Conservation (phyloP, 495 filamentous ascomycete species). For the Jackrogersella multiformis region DNA sequence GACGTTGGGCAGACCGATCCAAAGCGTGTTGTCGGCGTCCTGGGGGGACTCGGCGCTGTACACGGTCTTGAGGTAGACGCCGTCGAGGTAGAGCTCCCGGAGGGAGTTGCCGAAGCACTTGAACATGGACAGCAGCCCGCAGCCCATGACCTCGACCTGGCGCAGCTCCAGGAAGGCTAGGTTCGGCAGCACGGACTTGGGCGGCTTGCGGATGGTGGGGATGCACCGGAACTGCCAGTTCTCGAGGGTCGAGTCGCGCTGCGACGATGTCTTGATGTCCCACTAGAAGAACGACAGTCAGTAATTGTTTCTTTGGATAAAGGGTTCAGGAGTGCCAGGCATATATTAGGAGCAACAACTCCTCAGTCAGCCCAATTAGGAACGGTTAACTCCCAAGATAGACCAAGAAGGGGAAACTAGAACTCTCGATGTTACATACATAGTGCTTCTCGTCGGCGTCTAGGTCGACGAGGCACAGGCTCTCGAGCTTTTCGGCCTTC, state of each 20-base stretch:
- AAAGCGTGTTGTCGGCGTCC: conserved; percentile 32
- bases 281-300: too few relatives aligned
- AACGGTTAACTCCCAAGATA: too few relatives aligned
- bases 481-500: conserved; percentile 35
- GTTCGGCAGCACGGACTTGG: conserved; percentile 26
- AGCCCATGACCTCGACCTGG: conserved; percentile 37
- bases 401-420: too few relatives aligned
- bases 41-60: conserved; percentile 15
- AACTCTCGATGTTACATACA: too few relatives aligned
- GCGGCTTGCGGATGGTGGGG: conserved; percentile 25
- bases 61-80: conserved; percentile 39
- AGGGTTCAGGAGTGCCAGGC: too few relatives aligned
- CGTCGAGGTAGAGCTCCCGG: conserved; percentile 40
- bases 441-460: conserved; percentile 29
- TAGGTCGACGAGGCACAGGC: conserved; percentile 37
- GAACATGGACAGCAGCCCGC: conserved; percentile 11
- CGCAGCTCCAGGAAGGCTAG: conserved; percentile 41
- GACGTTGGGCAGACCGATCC: conserved; percentile 40
- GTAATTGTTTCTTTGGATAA: too few relatives aligned
- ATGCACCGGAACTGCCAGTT: conserved; percentile 33
- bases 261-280: conserved; percentile 25
- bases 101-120: conserved; percentile 29
- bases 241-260: conserved; percentile 19
- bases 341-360: too few relatives aligned
- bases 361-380: too few relatives aligned